phyloP scores from a whole-genome alignment of 75 land plant genomes.

The Cunninghamia lanceolata region DNA sequence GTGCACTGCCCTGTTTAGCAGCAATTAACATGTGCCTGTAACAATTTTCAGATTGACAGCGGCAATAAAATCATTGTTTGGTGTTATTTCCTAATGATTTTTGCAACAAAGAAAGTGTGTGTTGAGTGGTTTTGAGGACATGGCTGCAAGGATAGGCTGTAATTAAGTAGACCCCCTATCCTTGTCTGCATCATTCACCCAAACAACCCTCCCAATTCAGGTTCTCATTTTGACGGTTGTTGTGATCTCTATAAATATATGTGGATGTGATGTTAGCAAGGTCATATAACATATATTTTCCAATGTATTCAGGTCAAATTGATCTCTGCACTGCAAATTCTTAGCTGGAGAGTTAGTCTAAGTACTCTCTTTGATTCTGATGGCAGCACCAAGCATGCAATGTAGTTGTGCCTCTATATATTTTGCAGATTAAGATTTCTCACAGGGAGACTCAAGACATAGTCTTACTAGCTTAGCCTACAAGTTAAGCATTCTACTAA shows the following conservation, averaged over 20 bases:
- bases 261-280: background rate
- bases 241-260: background rate
- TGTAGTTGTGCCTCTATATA: background rate
- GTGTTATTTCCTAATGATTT: too few relatives aligned
- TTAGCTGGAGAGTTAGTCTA: background rate
- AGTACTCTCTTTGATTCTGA: background rate
- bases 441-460: background rate
- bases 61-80: too few relatives aligned
- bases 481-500: background rate
- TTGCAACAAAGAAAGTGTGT: too few relatives aligned
- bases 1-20: too few relatives aligned
- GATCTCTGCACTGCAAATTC: background rate
- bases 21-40: too few relatives aligned
- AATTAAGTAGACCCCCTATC: too few relatives aligned
- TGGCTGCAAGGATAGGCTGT: too few relatives aligned
- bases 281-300: background rate
- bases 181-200: too few relatives aligned
- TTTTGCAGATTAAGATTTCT: background rate
- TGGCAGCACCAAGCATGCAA: background rate
- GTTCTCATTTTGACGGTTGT: background rate
- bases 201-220: background rate
- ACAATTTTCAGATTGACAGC: too few relatives aligned
- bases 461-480: background rate
- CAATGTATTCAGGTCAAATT: too few relatives aligned
- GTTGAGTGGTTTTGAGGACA: too few relatives aligned